Percentiles rank a stretch among this genome's conserved stretches.
phyloP scores from a whole-genome alignment of 2,329 filamentous ascomycete species.

The Chlorencoelia australis region DNA sequence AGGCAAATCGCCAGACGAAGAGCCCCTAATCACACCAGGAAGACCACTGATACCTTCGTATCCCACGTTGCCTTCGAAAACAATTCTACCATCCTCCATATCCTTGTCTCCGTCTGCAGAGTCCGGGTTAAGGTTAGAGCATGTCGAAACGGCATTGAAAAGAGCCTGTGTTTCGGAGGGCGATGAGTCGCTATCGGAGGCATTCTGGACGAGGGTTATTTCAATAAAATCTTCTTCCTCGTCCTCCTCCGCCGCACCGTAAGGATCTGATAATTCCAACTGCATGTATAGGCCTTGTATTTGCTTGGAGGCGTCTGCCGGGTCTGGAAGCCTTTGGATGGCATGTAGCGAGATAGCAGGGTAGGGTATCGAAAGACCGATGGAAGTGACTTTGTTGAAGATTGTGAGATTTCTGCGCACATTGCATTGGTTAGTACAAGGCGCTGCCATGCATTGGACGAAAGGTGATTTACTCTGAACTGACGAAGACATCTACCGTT shows the following conservation, averaged over 20 bases:
- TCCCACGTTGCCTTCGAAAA: conserved; percentile 43
- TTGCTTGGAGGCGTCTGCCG: conserved; percentile 30
- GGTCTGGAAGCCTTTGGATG: conserved; percentile 45
- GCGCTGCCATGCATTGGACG: background rate
- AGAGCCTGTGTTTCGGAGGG: conserved; percentile 21
- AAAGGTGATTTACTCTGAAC: conserved; percentile 40
- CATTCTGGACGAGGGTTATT: conserved; percentile 51
- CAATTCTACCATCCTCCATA: conserved; percentile 44
- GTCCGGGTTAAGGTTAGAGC: conserved; percentile 69
- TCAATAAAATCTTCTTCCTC: conserved; percentile 59
- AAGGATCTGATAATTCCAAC: conserved; percentile 50
- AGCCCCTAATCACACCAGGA: conserved; percentile 42
- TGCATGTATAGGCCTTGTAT: conserved; percentile 52
- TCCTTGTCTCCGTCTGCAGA: conserved; percentile 43
- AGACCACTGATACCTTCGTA: conserved; percentile 47
- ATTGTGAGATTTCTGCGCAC: conserved; percentile 45
- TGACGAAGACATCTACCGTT: conserved; percentile 42
- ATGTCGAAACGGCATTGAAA: conserved; percentile 62
- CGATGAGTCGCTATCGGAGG: conserved; percentile 4
- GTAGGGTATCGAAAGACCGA: conserved; percentile 62
- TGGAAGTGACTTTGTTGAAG: conserved; percentile 47
- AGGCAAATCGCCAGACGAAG: conserved; percentile 42
- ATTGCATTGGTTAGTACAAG: conserved; percentile 8
- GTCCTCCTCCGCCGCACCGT: conserved; percentile 36
- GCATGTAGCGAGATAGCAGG: conserved; percentile 67